Percentiles rank a stretch among this genome's conserved stretches.
phyloP scores from a whole-genome alignment of 208 protist genomes.

The Wallacemonas collosoma region DNA sequence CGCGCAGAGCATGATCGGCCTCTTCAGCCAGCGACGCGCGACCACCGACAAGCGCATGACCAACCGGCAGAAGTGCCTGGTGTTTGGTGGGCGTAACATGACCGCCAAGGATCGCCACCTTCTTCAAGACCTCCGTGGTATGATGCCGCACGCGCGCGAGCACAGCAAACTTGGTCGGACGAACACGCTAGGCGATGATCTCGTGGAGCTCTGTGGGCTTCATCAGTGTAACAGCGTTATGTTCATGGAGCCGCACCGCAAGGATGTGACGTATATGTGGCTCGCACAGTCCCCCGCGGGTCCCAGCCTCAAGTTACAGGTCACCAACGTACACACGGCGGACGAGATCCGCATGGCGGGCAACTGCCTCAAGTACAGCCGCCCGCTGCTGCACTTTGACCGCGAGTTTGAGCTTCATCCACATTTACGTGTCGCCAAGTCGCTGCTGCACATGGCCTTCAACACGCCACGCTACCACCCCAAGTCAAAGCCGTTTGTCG shows the following conservation, averaged over 20 bases:
- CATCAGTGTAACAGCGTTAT: constrained; percentile 94
- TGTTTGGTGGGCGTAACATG: constrained; percentile 92
- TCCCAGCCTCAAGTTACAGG: constrained; percentile 95
- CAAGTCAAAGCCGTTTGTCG: constrained; percentile 98
- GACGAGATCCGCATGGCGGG: constrained; percentile 98
- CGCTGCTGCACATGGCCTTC: constrained; percentile 97
- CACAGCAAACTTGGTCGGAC: constrained; percentile 90
- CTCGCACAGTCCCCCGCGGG: constrained; percentile 91
- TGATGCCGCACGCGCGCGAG: constrained; percentile 95
- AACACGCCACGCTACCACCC: constrained; percentile 95
- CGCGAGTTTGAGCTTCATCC: constrained; percentile 93
- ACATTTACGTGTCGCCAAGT: constrained; percentile 93
- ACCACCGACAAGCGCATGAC: constrained; percentile 83
- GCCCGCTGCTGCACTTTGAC: constrained; percentile 98
- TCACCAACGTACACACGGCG: constrained; percentile 97
- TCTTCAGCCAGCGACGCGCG: constrained; percentile 43
- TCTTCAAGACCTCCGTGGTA: constrained; percentile 86
- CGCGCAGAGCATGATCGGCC: constrained; percentile 62
- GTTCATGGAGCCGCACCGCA: constrained; percentile 92
- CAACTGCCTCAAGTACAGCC: constrained; percentile 97
- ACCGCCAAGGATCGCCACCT: constrained; percentile 93
- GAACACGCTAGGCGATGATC: constrained; percentile 60
- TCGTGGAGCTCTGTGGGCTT: constrained; percentile 91
- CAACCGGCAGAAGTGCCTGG: constrained; percentile 94
- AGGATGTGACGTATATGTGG: constrained; percentile 95